Evolutionary conservation across 495 filamentous ascomycete genomes (phyloP), one percentile per base, ranked within the genome.

Genomic region (Penicillium ochrochloron): DNA sequence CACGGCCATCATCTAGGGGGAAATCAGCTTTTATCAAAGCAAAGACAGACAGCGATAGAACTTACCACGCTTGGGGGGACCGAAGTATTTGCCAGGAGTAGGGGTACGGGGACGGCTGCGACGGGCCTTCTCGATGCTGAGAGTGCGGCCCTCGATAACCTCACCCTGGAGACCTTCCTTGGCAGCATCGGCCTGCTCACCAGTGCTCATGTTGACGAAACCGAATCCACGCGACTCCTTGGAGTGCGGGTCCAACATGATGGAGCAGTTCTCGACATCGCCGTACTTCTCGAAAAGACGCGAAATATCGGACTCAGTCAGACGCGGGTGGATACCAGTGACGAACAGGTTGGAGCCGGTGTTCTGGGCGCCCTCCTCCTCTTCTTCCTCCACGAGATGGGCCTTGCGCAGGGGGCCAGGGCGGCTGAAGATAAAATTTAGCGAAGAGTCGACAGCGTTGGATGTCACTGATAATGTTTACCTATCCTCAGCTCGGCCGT

Each of bases 61-160:
- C 89, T 83, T 81, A 97, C 95, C 95, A 83, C 96, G 84, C 89
- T 99, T 98, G 61, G 96, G 95, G 56, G 96, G 96, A 57, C 95
- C 95, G 75, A 96, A 97, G 87, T 99, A 99, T 80, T 98, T 97
- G 80, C 95, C 95, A 39, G 95, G 95, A 63, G 95, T 99, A 14
- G 95, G 95, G 50, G 94, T 98, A 73, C 95, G 91, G 60, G 96
- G 96, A 65, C 92, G 90, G 74, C 90, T 89, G 78, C 95, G 92
- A 72, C 95, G 91, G 73, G 95, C 95, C 85, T 98, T 99, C 86
- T 99, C 96, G 64, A 99, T 98, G 84, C 93, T 97, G 64, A 99
- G 82, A 61, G 94, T 97, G 69, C 94, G 91, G 63, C 96, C 96
- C 72, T 98, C 94, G 66, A 97, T 92, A 63, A 92, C 87, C 79